Conservation (phyloP, 352 stramenopile genomes). For the Phytophthora idaei region DNA sequence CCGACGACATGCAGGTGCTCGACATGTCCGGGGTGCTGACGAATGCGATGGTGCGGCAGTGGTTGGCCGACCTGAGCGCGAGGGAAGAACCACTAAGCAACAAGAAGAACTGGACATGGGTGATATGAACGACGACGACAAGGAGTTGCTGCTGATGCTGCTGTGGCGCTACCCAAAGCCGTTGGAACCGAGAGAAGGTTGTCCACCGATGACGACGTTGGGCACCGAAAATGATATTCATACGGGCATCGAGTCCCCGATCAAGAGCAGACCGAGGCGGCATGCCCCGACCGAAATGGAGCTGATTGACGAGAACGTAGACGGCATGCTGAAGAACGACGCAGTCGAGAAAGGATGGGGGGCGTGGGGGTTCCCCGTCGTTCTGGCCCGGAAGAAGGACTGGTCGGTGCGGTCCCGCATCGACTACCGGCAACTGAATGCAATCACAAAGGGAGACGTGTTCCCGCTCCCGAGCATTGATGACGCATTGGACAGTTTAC, state of each 20-base stretch:
- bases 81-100: background rate
- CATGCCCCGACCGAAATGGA: too few species aligned
- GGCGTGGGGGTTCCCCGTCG: too few species aligned
- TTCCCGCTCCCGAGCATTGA: background rate
- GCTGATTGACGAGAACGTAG: too few species aligned
- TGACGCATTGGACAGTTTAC: background rate
- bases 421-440: background rate
- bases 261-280: too few species aligned
- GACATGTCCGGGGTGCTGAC: background rate
- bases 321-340: too few species aligned
- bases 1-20: background rate
- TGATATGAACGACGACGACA: background rate
- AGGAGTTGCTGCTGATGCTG: background rate
- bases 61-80: background rate
- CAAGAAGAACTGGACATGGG: background rate
- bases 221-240: too few species aligned
- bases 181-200: too few species aligned
- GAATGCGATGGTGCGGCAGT: background rate
- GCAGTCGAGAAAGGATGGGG: too few species aligned
- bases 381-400: too few species aligned
- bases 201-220: too few species aligned
- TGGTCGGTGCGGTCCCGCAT: background rate
- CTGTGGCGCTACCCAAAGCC: background rate
- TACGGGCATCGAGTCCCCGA: too few species aligned
- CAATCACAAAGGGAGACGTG: background rate